These are phyloP conservation scores for Orbilia oligospora DNA, from an alignment of 2,329 filamentous ascomycete species.

Conservation along the genomic window DNA sequence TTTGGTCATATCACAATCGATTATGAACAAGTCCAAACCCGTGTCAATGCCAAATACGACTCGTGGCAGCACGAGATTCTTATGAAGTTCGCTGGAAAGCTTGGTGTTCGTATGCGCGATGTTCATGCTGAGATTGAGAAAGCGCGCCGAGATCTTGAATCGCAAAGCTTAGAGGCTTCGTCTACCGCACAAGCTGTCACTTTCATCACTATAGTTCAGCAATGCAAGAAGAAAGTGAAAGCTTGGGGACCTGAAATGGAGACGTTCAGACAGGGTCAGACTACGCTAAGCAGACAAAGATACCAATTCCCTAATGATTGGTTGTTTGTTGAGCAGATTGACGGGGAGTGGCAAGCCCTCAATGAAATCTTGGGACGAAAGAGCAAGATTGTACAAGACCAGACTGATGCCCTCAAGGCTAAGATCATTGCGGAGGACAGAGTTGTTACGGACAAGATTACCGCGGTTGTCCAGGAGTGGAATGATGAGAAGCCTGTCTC, in stretches of 20 bases:
- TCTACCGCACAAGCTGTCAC: conserved; percentile 97
- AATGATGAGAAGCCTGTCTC: conserved; percentile 97
- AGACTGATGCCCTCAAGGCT: conserved; percentile 92
- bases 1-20: conserved; percentile 97
- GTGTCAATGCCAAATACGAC: conserved; percentile 99
- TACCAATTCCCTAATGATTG: conserved; percentile 95
- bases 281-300: conserved; percentile 88
- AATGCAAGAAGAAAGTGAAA: conserved; percentile 93
- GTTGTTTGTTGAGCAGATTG: conserved; percentile 95
- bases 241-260: conserved; percentile 96
- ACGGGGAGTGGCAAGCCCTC: conserved; percentile 93
- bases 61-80: conserved; percentile 99
- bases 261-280: conserved; percentile 94
- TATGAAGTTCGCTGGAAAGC: conserved; percentile 88
- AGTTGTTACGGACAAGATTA: conserved; percentile 88
- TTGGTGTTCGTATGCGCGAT: conserved; percentile 91
- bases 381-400: conserved; percentile 94
- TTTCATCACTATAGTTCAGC: conserved; percentile 98
- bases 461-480: conserved; percentile 88
- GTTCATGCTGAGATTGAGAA: conserved; percentile 92
- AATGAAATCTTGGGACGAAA: conserved; percentile 93
- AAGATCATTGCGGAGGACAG: conserved; percentile 96
- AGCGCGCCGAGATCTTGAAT: conserved; percentile 89
- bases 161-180: conserved; percentile 90
- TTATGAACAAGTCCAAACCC: conserved; percentile 98